A percentile compares a stretch with the other conserved stretches of the same genome.
These are phyloP conservation scores for Penicillium egyptiacum DNA, from an alignment of 495 filamentous ascomycete genomes.

Conservation along the genomic window DNA sequence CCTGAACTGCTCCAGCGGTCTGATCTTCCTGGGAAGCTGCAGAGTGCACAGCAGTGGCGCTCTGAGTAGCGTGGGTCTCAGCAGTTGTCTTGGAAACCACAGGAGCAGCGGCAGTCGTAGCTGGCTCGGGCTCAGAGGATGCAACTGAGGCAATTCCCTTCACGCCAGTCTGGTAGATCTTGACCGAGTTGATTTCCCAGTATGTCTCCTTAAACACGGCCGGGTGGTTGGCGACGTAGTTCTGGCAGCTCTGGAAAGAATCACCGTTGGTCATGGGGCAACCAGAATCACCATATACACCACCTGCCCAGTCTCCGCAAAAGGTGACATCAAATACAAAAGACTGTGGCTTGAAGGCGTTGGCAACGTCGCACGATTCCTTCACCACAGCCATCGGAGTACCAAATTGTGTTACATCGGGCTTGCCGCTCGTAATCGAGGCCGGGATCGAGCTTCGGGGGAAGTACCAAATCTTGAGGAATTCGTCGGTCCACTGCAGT, in stretches of 20 bases:
- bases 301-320: conserved; percentile 88
- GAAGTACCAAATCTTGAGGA: conserved; percentile 80
- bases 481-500: conserved; percentile 66
- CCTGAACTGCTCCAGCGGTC: background rate
- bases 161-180: conserved; percentile 55
- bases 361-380: conserved; percentile 64
- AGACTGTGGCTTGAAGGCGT: conserved; percentile 66
- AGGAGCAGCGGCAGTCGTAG: conserved; percentile 2
- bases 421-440: conserved; percentile 55
- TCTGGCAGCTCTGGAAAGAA: conserved; percentile 54
- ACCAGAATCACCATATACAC: conserved; percentile 44
- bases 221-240: conserved; percentile 66
- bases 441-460: conserved; percentile 58
- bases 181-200: conserved; percentile 70
- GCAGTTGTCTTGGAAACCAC: conserved; percentile 3
- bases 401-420: conserved; percentile 66
- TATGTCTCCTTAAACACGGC: conserved; percentile 60
- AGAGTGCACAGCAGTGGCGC: background rate
- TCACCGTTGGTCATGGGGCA: conserved; percentile 41
- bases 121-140: background rate
- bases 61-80: conserved; percentile 4
- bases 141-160: conserved; percentile 12
- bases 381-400: conserved; percentile 62
- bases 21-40: background rate
- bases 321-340: conserved; percentile 83